These are phyloP conservation scores for Thelonectria blattea DNA, from an alignment of 2,329 filamentous ascomycete genomes.

Conservation along the genomic window DNA sequence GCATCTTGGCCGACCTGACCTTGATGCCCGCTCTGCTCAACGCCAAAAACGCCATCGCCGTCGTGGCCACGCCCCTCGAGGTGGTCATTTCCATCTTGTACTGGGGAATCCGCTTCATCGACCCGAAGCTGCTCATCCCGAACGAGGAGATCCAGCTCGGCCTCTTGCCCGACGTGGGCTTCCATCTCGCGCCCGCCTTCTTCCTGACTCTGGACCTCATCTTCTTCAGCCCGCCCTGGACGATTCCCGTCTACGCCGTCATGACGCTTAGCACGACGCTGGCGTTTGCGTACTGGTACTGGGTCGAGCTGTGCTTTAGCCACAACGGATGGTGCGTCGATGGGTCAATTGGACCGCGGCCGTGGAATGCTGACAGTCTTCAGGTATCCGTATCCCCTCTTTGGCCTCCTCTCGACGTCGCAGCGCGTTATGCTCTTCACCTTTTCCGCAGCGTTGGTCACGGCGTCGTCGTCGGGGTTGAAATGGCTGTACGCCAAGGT, in stretches of 20 bases:
- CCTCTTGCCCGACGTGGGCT: constrained; percentile 64
- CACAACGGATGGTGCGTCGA: constrained; percentile 66
- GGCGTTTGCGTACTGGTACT: constrained; percentile 75
- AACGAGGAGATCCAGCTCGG: constrained; percentile 60
- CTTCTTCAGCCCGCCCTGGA: constrained; percentile 76
- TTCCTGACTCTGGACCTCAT: constrained; percentile 70
- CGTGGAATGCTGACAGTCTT: constrained; percentile 15
- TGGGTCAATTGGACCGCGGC: background rate
- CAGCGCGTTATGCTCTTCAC: constrained; percentile 74
- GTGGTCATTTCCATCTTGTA: constrained; percentile 75
- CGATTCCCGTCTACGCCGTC: constrained; percentile 64
- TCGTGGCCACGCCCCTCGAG: constrained; percentile 72
- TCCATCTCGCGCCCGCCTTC: constrained; percentile 70
- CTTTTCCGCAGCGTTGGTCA: constrained; percentile 74
- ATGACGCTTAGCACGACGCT: constrained; percentile 63
- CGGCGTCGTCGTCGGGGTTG: constrained; percentile 69
- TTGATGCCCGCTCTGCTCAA: constrained; percentile 63
- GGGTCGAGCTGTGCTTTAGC: constrained; percentile 75
- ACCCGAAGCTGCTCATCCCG: constrained; percentile 58
- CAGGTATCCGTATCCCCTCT: constrained; percentile 88
- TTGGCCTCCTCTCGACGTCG: constrained; percentile 68
- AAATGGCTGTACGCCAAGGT: constrained; percentile 72
- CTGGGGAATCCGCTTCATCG: constrained; percentile 69
- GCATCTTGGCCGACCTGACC: constrained; percentile 69
- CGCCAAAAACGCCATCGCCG: constrained; percentile 70